Evolutionary conservation across 768 basidiomycete genomes (phyloP), one percentile per base, ranked within the genome.

Genomic region (Leucocoprinus sp.): DNA sequence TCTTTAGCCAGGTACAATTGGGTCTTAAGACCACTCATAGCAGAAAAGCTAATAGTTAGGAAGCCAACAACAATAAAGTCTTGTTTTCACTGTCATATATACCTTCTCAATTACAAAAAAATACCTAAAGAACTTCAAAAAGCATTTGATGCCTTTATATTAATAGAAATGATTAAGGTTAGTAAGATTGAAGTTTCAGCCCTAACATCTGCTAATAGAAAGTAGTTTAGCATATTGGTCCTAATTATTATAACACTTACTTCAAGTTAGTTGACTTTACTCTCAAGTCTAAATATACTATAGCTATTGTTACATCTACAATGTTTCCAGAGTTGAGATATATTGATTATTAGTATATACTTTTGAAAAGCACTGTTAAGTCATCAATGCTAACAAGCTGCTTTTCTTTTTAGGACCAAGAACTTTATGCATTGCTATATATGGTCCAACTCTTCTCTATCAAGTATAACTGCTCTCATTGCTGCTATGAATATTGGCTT

Each of bases 41-140:
- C 4, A 31, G n/a, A n/a, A n/a, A n/a, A n/a, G n/a, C n/a, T n/a
- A n/a, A n/a, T n/a, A n/a, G n/a, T n/a, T n/a, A n/a, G n/a, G n/a
- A n/a, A n/a, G n/a, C n/a, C 35, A 24, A 14, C 43, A n/a, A 23
- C 1, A n/a, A 23, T 14, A 11, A 18, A 37, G 19, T 27, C 35
- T 34, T 19, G 4, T 21, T 14, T 19, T 37, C 27, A 7, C 66
- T 68, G 27, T 55, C 82, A 84, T 4, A 87, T 95, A 6, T 90
- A 93, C 60, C 70, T 95, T 34, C 74, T 93, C 67, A 91, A 95
- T 60, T 96, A 95, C 61, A 79, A 93, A 31, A 86, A 89, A 52
- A 84, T 90, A 19, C 83, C 85, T 9, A 63, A 77, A n/a, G 75
- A 84, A 42, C 93, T 84, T 59, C 80, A 86, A 63, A 82, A 85